These are phyloP conservation scores for Brassica rapa DNA, from an alignment of 345 rosid species.

Conservation along the genomic window DNA sequence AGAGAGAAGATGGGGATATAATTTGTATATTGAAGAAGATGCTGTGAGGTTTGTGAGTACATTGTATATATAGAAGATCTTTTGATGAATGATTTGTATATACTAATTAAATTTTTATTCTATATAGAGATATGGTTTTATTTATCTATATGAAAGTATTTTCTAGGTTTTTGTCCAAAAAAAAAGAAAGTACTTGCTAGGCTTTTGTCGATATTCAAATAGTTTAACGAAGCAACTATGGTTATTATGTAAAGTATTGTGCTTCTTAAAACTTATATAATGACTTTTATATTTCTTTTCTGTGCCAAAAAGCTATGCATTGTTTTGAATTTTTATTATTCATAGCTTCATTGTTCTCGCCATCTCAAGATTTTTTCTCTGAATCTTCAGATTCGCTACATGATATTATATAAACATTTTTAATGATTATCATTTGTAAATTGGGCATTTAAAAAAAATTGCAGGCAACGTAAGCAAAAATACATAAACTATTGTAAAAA, in stretches of 20 bases:
- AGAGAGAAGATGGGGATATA: neutral
- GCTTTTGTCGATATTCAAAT: neutral
- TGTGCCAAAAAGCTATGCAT: neutral
- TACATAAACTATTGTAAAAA: neutral
- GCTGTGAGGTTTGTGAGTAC: neutral
- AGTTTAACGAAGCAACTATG: neutral
- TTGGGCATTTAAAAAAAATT: neutral
- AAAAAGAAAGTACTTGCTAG: neutral
- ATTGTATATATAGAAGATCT: conserved; percentile 13
- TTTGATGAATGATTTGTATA: conserved; percentile 19
- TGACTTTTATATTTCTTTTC: neutral
- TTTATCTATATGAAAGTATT: neutral
- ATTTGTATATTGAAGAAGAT: conserved; percentile 3
- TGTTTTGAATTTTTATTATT: neutral
- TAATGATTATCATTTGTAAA: neutral
- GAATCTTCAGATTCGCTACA: neutral
- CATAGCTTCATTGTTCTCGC: neutral
- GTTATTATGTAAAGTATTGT: neutral
- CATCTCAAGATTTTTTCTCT: neutral
- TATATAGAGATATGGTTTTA: conserved; percentile 10
- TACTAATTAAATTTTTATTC: neutral
- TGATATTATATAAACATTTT: neutral
- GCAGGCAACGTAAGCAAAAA: neutral
- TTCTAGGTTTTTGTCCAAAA: neutral
- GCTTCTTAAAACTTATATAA: neutral